Evolutionary conservation across 78 protist genomes (phyloP).

Genomic region (Dictyostelium capitatum): DNA sequence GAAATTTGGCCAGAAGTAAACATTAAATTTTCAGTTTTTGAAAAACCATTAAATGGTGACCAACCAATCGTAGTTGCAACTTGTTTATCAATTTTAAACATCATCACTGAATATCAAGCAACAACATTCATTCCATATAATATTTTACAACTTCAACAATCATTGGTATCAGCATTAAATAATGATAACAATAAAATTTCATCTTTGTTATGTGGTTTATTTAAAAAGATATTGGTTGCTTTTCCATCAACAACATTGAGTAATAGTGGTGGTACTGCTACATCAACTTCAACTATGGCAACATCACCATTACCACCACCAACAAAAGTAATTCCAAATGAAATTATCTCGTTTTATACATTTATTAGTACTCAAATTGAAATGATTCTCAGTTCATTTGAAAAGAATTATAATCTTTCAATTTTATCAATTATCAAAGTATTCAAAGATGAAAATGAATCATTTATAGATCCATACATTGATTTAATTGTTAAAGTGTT

Average conservation of each 20-base stretch:
- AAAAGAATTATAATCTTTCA: conserved; percentile 27
- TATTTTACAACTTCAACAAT: background rate
- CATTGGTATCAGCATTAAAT: conserved; percentile 26
- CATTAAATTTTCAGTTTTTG: conserved; percentile 81
- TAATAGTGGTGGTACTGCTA: background rate
- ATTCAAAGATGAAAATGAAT: conserved; percentile 38
- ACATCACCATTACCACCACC: background rate
- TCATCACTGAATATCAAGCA: conserved; percentile 37
- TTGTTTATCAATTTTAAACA: conserved; percentile 69
- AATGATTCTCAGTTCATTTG: conserved; percentile 15
- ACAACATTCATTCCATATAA: conserved; percentile 25
- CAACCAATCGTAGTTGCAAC: conserved; percentile 54
- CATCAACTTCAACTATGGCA: background rate
- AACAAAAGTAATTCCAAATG: background rate
- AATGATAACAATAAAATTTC: conserved; percentile 68
- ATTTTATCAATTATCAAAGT: background rate
- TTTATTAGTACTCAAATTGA: conserved; percentile 7
- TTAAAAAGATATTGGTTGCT: conserved; percentile 17
- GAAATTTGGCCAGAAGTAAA: conserved; percentile 79
- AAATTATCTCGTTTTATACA: conserved; percentile 25
- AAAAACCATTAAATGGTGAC: conserved; percentile 58
- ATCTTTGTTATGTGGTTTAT: background rate
- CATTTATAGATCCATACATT: conserved; percentile 38
- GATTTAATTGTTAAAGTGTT: conserved; percentile 19
- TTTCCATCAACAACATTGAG: conserved; percentile 36